Conservation (phyloP, 2,329 filamentous ascomycete species). For the Colletotrichum shisoi region DNA sequence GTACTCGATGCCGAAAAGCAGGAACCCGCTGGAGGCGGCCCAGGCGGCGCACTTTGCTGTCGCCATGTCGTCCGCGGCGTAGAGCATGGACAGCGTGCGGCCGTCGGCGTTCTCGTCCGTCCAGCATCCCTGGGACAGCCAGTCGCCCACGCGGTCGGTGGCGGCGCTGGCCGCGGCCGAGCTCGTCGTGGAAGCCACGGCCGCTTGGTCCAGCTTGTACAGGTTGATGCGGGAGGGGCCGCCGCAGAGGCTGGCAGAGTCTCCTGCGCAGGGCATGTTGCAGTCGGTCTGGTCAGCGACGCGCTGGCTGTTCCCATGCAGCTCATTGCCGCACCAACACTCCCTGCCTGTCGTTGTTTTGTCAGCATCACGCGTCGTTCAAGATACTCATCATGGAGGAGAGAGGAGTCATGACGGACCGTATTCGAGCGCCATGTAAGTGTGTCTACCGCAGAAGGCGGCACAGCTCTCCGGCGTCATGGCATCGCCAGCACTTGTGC, state of each 20-base stretch:
- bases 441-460: conserved; percentile 44
- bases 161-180: conserved; percentile 38
- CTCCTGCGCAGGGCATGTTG: conserved; percentile 52
- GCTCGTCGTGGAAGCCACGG: background rate
- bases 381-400: background rate
- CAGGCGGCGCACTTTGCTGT: conserved; percentile 53
- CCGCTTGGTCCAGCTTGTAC: conserved; percentile 43
- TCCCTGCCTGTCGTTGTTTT: conserved; percentile 24
- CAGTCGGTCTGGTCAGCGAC: conserved; percentile 49
- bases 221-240: conserved; percentile 52
- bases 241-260: conserved; percentile 53
- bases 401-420: conserved; percentile 43
- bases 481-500: conserved; percentile 43
- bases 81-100: conserved; percentile 44
- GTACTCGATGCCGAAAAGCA: conserved; percentile 56
- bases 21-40: conserved; percentile 48
- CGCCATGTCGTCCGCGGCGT: conserved; percentile 47
- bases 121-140: conserved; percentile 21
- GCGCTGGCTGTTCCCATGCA: conserved; percentile 48
- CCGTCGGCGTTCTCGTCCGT: conserved; percentile 43
- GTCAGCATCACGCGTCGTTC: background rate
- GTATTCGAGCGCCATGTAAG: conserved; percentile 49
- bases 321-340: conserved; percentile 49
- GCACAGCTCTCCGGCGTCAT: conserved; percentile 51
- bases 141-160: conserved; percentile 25